Base-by-base conservation (phyloP, 805 yeast genomes). In the Candida alai region DNA sequence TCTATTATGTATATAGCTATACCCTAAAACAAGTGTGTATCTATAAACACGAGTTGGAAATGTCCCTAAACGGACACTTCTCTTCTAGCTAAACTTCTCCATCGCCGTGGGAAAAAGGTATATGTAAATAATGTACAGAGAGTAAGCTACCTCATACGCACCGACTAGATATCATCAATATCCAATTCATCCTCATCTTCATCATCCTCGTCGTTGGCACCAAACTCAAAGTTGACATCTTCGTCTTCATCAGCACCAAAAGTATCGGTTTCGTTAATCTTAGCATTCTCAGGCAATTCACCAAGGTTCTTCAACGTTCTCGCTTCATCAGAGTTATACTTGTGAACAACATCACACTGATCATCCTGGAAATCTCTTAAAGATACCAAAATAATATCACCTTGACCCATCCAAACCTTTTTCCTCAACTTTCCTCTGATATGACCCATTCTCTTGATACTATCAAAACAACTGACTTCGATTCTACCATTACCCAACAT, bases 341-440 rank as follows among this genome's bases (percentile, higher is more conserved):
- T 93, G 65, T 90, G 94, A 39, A 93, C 90, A 49, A 93, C 97
- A 62, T 93, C 99, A 73, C 97, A 93, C 63, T 85, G 95, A 43
- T 86, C 96, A 56, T 90, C 97, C 68, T 93, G 97, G 79, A 93
- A 93, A 56, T 93, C 99, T 75, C 99, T 88, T 52, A 93, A 77
- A 6, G 96, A 89, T 30, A 90, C 93, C 57, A 93, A 72, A 49
- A 93, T 87, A 52, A 93, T 93, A 61, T 93, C 99, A 70, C 98
- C 98, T 64, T 88, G 97, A 30, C 85, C 85, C 87, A 93, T 89
- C 99, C 99, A 93, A 42, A 93, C 98, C 78, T 90, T 93, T 82
- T 93, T 93, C 77, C 99, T 85, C 69, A 93, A 77, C 62, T 93
- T 93, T 54, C 99, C 99, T 76, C 99, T 86, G 57, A 93, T 93